Percentiles rank a stretch among this genome's conserved stretches.
phyloP scores from a whole-genome alignment of 352 stramenopile genomes.

The Phytophthora tubulina region DNA sequence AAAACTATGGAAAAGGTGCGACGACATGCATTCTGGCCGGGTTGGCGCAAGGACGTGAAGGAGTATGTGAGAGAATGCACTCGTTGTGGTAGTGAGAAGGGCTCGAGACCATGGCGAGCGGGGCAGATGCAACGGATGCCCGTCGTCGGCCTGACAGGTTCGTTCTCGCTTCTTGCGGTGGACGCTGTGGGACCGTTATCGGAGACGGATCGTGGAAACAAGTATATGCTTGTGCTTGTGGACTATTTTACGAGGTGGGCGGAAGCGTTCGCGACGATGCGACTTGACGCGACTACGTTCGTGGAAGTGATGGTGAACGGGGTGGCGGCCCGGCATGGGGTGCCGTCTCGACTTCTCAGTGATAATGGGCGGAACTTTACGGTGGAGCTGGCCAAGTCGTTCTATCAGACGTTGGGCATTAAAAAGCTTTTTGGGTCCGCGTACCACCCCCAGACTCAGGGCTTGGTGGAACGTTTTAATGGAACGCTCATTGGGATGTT shows the following conservation, averaged over 20 bases:
- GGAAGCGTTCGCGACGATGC: not conserved
- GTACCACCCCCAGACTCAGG: too few species aligned
- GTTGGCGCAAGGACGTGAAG: not conserved
- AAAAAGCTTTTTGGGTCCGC: too few species aligned
- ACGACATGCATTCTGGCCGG: not conserved
- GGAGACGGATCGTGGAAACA: too few species aligned
- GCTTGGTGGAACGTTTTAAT: too few species aligned
- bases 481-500: too few species aligned
- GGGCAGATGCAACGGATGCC: conserved; percentile 1
- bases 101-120: not conserved
- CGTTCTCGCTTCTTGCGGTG: too few species aligned
- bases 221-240: too few species aligned
- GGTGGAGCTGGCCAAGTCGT: too few species aligned
- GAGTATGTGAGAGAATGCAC: not conserved
- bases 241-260: not conserved
- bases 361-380: too few species aligned
- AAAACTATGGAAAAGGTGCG: not conserved
- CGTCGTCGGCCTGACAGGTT: too few species aligned
- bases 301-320: conserved; percentile 5
- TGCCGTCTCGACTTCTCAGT: too few species aligned
- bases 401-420: too few species aligned
- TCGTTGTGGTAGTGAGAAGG: not conserved
- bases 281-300: not conserved
- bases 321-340: not conserved
- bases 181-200: not conserved